Percentiles rank a stretch among this genome's conserved stretches.
Conservation (phyloP, 2,329 filamentous ascomycete species). For the Leptodontidium sp. region DNA sequence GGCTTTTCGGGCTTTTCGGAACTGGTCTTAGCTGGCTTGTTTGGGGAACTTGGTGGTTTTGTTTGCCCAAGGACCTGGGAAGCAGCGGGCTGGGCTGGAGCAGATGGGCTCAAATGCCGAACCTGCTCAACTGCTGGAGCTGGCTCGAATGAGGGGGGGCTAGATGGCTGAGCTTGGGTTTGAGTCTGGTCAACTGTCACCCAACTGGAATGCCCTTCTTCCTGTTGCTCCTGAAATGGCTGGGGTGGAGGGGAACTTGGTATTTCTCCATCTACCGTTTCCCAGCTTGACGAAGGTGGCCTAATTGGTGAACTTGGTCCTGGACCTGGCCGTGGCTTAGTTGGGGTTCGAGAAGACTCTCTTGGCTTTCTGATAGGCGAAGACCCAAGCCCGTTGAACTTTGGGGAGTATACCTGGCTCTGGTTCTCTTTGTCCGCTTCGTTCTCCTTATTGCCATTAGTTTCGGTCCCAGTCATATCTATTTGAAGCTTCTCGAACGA, state of each 20-base stretch:
- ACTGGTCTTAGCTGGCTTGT: background rate
- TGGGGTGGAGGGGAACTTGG: conserved; percentile 21
- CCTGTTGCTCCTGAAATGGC: background rate
- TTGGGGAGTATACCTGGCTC: conserved; percentile 41
- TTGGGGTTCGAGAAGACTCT: conserved; percentile 23
- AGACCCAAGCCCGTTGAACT: conserved; percentile 45
- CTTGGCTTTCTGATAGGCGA: conserved; percentile 36
- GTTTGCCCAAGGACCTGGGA: background rate
- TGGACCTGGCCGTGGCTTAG: conserved; percentile 15
- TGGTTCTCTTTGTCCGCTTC: conserved; percentile 12
- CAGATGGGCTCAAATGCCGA: conserved; percentile 18
- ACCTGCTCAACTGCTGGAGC: background rate
- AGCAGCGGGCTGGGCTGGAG: background rate
- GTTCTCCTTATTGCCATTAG: conserved; percentile 19
- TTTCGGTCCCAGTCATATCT: conserved; percentile 39
- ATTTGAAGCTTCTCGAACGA: conserved; percentile 37
- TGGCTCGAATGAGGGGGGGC: conserved; percentile 4
- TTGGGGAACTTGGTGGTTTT: background rate
- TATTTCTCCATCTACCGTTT: conserved; percentile 31
- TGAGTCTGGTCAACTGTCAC: conserved; percentile 22
- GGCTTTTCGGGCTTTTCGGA: conserved; percentile 7
- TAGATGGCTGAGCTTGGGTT: conserved; percentile 17
- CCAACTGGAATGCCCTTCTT: conserved; percentile 28
- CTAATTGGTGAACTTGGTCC: conserved; percentile 20
- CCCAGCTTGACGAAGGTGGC: conserved; percentile 39